Evolutionary conservation across 495 filamentous ascomycete species (phyloP).

Genomic region (Neurospora tetrasperma): DNA sequence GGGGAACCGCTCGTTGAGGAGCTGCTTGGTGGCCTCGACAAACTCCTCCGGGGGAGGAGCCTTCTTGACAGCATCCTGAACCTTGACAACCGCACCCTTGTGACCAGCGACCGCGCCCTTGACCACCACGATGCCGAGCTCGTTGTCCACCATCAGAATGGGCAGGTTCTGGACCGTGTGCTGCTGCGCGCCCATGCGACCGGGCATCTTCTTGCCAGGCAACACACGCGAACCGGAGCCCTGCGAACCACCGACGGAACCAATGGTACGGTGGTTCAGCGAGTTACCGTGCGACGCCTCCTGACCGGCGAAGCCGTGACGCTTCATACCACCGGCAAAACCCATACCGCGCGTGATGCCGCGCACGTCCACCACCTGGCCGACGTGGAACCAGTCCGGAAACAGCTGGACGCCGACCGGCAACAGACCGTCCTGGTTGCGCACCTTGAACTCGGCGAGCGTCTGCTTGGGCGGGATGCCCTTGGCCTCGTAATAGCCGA

Average conservation of each 20-base stretch:
- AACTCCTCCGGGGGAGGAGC: constrained; percentile 55
- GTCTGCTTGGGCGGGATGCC: constrained; percentile 71
- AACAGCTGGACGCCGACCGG: constrained; percentile 61
- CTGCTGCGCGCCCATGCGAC: constrained; percentile 79
- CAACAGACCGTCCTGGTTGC: constrained; percentile 59
- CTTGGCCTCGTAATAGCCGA: constrained; percentile 75
- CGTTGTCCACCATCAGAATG: constrained; percentile 74
- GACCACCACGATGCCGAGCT: constrained; percentile 78
- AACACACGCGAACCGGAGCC: constrained; percentile 84
- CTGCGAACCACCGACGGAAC: constrained; percentile 76
- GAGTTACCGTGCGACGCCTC: constrained; percentile 90
- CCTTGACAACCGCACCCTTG: constrained; percentile 68
- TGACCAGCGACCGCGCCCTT: constrained; percentile 78
- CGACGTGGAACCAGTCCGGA: constrained; percentile 80
- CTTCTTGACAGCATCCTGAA: constrained; percentile 91
- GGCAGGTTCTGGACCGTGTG: constrained; percentile 85
- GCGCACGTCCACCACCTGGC: constrained; percentile 81
- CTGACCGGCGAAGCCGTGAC: constrained; percentile 79
- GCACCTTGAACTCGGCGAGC: constrained; percentile 81
- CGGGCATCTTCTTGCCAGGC: constrained; percentile 96
- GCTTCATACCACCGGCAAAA: constrained; percentile 96
- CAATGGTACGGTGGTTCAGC: constrained; percentile 80
- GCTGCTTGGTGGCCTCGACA: constrained; percentile 25
- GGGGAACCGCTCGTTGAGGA: constrained; percentile 29
- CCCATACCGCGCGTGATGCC: constrained; percentile 74